These are phyloP conservation scores for Thalassia testudinum DNA, from an alignment of 116 monocot genomes.

Conservation along the genomic window DNA sequence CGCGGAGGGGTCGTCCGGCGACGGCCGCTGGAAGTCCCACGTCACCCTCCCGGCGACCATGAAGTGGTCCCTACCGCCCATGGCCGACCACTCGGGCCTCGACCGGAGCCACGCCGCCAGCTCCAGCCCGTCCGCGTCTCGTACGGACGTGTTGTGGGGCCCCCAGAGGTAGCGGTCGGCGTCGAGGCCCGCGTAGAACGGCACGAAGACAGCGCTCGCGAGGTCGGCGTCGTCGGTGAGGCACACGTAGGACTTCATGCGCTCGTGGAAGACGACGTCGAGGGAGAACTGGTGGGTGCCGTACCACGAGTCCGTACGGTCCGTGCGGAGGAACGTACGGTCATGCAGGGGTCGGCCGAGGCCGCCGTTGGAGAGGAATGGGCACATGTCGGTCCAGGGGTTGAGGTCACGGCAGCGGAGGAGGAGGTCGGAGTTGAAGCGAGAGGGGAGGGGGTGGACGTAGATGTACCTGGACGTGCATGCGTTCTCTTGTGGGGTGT, in stretches of 20 bases:
- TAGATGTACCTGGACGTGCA: slow-evolving; percentile 4
- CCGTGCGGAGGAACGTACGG: not conserved
- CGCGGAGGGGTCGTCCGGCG: slow-evolving; percentile 7
- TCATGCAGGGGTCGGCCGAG: slow-evolving; percentile 33
- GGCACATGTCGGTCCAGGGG: slow-evolving; percentile 57
- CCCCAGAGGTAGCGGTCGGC: slow-evolving; percentile 26
- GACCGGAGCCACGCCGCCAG: slow-evolving; percentile 21
- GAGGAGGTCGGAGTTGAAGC: slow-evolving; percentile 45
- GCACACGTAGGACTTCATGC: slow-evolving; percentile 32
- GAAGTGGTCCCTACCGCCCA: slow-evolving; percentile 47
- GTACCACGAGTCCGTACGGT: slow-evolving; percentile 15
- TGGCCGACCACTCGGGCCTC: slow-evolving; percentile 32
- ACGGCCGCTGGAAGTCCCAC: slow-evolving; percentile 36
- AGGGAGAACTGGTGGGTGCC: slow-evolving; percentile 40
- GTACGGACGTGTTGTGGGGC: slow-evolving; percentile 12
- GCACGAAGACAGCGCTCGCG: slow-evolving; percentile 27
- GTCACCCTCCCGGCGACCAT: slow-evolving; percentile 35
- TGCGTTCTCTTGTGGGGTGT: too few relatives aligned
- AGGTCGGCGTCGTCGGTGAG: slow-evolving; percentile 16
- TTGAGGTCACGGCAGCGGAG: slow-evolving; percentile 28
- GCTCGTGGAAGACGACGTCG: slow-evolving; percentile 37
- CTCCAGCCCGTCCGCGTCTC: slow-evolving; percentile 13
- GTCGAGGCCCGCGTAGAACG: slow-evolving; percentile 40
- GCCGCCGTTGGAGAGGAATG: slow-evolving; percentile 45
- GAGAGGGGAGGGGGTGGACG: slow-evolving; percentile 36